Evolutionary conservation across 169 alveolate species (phyloP), one percentile per base, ranked within the genome.

Genomic region (Plasmodium berghei): DNA sequence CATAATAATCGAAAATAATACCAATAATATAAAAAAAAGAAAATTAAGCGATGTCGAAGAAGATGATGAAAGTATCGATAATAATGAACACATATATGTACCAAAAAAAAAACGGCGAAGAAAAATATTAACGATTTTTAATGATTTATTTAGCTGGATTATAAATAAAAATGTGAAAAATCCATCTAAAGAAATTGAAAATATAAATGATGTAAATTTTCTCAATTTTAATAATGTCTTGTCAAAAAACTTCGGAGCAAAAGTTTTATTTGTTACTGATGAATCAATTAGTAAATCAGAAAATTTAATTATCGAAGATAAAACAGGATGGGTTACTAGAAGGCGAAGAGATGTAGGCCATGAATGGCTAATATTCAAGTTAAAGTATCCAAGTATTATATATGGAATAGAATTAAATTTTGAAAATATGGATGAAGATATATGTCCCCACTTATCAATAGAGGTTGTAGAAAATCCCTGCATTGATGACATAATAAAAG

Each of bases 321-420:
- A 80, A 59, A n/a, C 55, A 5, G 90, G 90, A 40, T 80, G 90
- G 90, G 45, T 80, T n/a, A 80, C 90, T 14, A 80, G 90, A 80
- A 80, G 90, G 64, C 52, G 90, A 70, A 80, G 90, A 24, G 90
- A 80, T 55, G 90, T 80, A 42, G 90, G 90, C 18, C 90, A 80
- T 58, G 90, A 80, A 48, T 80, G 90, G 90, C 61, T 80, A 54
- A 80, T 80, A 58, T 9, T 80, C 9, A 80, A 67, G 40, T 61
- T 80, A 40, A 80, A 80, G 9, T 69, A 52, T 9, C 90, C 90
- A 54, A 52, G 83, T 52, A 70, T 80, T 80, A 80, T 80, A 52
- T 80, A 80, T 58, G 90, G 90, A 24, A 64, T 80, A 22, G 90
- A 80, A 66, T 54, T 80, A 80, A 67, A 80, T 67, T 80, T 80